Percentiles rank a stretch among this genome's conserved stretches.
Conservation (phyloP, 331 rosid genomes). For the Erythrophleum ivorense region DNA sequence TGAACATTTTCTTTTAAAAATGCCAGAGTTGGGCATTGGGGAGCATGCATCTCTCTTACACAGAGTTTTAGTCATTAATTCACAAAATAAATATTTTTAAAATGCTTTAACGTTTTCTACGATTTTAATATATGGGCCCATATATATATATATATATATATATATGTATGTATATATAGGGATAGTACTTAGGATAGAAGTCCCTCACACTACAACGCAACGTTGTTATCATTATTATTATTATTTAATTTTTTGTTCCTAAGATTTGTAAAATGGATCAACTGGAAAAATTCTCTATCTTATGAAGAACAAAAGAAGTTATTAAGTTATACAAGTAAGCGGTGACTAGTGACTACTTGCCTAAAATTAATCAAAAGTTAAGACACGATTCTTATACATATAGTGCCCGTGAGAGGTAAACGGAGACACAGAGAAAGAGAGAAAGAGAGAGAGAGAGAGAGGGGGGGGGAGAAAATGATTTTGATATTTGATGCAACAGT, state of each 20-base stretch:
- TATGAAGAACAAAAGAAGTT: background rate
- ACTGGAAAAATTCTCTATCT: background rate
- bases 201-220: background rate
- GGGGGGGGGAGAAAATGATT: background rate
- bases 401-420: background rate
- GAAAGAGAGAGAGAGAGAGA: background rate
- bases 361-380: background rate
- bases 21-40: background rate
- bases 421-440: too few relatives aligned
- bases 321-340: background rate
- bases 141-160: background rate
- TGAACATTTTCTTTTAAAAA: background rate
- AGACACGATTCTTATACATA: background rate
- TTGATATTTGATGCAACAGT: background rate
- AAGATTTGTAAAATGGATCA: background rate
- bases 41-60: background rate
- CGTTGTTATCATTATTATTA: background rate
- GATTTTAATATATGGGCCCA: background rate
- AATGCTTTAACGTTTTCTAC: background rate
- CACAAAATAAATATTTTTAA: background rate
- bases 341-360: background rate
- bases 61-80: background rate
- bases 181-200: background rate
- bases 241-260: background rate
- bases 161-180: background rate